phyloP scores from a whole-genome alignment of 2,329 filamentous ascomycete genomes.

The Escovopsis sp. region DNA sequence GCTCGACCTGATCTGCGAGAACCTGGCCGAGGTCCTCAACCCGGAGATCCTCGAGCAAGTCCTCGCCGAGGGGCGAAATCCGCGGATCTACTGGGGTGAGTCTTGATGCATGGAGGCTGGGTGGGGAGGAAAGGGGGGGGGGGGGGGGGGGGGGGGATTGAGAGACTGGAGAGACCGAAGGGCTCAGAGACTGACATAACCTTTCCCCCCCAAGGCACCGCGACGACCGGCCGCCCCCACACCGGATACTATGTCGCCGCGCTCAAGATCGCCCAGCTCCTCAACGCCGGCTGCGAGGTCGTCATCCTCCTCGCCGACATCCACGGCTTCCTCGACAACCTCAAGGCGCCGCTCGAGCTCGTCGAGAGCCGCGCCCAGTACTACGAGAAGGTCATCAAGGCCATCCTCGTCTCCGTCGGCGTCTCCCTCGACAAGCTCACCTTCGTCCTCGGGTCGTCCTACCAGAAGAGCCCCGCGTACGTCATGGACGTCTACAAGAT shows the following conservation, averaged over 20 bases:
- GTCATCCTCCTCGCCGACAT: slow-evolving; percentile 63
- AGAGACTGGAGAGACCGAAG: no score
- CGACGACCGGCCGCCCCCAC: slow-evolving; percentile 76
- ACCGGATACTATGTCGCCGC: slow-evolving; percentile 80
- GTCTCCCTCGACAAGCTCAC: slow-evolving; percentile 65
- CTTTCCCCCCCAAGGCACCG: slow-evolving; percentile 40
- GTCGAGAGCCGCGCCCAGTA: slow-evolving; percentile 70
- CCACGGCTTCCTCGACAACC: slow-evolving; percentile 65
- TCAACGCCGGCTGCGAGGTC: slow-evolving; percentile 70
- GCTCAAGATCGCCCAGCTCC: slow-evolving; percentile 79
- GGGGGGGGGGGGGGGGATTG: no score
- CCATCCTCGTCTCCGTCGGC: slow-evolving; percentile 59
- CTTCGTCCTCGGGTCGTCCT: slow-evolving; percentile 73
- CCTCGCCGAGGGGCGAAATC: slow-evolving; percentile 50
- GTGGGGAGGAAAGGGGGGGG: no score
- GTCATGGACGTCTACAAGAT: slow-evolving; percentile 80
- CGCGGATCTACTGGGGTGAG: slow-evolving; percentile 72
- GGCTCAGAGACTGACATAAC: no score
- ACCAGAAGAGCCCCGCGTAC: slow-evolving; percentile 61
- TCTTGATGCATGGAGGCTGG: no score
- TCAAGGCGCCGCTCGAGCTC: slow-evolving; percentile 78
- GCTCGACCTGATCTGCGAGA: slow-evolving; percentile 61
- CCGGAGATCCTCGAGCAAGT: slow-evolving; percentile 68
- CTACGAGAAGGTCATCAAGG: slow-evolving; percentile 64
- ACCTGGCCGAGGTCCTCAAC: slow-evolving; percentile 70